Evolutionary conservation across 768 basidiomycete genomes (phyloP).

Genomic region (Cantharellus anzutake): DNA sequence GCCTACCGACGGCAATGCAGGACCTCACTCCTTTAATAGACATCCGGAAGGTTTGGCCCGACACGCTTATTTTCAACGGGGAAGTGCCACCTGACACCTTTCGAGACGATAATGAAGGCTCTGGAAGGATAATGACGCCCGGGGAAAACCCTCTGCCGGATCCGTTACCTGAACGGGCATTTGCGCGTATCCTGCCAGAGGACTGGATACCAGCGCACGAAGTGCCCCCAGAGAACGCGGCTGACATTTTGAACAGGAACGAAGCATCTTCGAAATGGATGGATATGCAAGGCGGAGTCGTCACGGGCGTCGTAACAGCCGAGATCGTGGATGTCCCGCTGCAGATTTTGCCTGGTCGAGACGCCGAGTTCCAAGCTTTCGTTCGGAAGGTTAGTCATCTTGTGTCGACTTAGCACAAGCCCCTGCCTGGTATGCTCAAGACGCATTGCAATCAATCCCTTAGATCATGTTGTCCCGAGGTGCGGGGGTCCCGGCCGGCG

Average conservation of each 20-base stretch:
- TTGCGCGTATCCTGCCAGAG: conserved; percentile 53
- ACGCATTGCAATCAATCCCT: not conserved
- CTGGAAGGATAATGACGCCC: not conserved
- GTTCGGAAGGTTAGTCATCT: conserved; percentile 43
- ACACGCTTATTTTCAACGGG: conserved; percentile 64
- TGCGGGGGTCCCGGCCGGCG: not conserved
- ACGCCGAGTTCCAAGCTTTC: conserved; percentile 57
- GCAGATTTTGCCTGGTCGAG: conserved; percentile 57
- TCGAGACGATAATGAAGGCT: not conserved
- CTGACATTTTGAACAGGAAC: not conserved
- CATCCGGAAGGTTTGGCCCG: conserved; percentile 35
- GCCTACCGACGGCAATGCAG: conserved; percentile 51
- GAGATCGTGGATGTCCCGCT: conserved; percentile 55
- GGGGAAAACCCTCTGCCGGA: conserved; percentile 28
- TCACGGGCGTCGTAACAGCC: conserved; percentile 39
- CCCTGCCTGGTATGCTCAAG: not conserved
- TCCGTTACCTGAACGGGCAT: conserved; percentile 53
- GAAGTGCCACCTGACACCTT: conserved; percentile 25
- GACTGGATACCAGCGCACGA: conserved; percentile 38
- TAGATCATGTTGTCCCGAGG: not conserved
- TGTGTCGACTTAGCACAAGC: not conserved
- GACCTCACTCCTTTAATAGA: conserved; percentile 26
- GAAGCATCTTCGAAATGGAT: conserved; percentile 17
- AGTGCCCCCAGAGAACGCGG: conserved; percentile 6
- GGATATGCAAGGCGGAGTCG: conserved; percentile 23